Conservation (phyloP, 169 alveolate genomes). For the Plasmodium relictum region DNA sequence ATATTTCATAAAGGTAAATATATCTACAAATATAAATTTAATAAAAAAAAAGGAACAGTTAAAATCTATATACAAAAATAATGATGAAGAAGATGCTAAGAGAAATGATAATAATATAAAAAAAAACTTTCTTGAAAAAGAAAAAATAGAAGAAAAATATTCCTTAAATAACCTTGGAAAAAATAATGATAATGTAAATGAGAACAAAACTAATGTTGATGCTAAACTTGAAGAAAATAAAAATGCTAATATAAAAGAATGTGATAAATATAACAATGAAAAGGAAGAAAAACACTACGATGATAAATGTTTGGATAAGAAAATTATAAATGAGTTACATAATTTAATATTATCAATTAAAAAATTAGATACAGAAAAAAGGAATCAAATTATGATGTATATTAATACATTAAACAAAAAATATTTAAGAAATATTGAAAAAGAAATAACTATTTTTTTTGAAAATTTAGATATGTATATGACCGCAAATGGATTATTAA, state of each 20-base stretch:
- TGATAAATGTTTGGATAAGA: constrained; percentile 8
- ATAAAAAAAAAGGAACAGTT: too few relatives aligned
- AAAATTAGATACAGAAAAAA: constrained; percentile 20
- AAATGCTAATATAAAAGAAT: background rate
- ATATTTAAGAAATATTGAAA: constrained; percentile 22
- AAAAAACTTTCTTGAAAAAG: too few relatives aligned
- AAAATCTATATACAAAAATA: too few relatives aligned
- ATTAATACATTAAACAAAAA: constrained; percentile 57
- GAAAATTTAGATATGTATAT: constrained; percentile 58
- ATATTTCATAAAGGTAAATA: too few relatives aligned
- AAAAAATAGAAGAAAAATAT: too few relatives aligned
- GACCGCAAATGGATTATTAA: constrained; percentile 59
- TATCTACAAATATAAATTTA: too few relatives aligned
- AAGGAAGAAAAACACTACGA: background rate
- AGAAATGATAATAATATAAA: too few relatives aligned
- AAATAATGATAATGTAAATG: too few relatives aligned
- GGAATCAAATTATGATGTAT: constrained; percentile 28
- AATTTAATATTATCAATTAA: constrained; percentile 35
- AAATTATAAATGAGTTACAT: constrained; percentile 13
- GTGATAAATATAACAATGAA: background rate
- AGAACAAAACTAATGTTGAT: too few relatives aligned
- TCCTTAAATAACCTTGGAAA: too few relatives aligned
- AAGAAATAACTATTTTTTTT: constrained; percentile 34
- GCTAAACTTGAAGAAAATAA: background rate
- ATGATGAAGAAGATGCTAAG: background rate